Percentiles rank a stretch among this genome's conserved stretches.
Conservation (phyloP, 139 green algal genomes). For the Chlorella sp. region DNA sequence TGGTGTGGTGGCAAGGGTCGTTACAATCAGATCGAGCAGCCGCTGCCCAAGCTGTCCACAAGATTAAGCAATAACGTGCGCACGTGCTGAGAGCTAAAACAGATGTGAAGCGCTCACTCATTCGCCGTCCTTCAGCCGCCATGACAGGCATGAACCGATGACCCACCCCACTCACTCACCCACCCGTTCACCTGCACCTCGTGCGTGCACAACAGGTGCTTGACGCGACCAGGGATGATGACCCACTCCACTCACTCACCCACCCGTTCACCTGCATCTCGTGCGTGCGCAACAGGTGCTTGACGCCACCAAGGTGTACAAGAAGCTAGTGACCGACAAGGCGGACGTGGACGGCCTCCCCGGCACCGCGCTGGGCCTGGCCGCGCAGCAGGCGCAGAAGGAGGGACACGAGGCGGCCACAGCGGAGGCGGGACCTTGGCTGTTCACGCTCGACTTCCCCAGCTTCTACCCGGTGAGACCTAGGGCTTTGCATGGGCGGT, state of each 20-base stretch:
- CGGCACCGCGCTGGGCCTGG: constrained; percentile 57
- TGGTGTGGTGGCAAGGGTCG: too few relatives aligned
- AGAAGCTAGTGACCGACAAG: constrained; percentile 76
- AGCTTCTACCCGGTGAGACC: constrained; percentile 74
- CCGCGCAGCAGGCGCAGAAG: constrained; percentile 40
- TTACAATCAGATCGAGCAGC: too few relatives aligned
- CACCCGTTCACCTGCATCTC: background rate
- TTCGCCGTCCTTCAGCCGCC: too few relatives aligned
- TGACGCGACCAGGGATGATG: constrained; percentile 67
- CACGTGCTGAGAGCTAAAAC: too few relatives aligned
- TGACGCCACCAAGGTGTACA: constrained; percentile 84
- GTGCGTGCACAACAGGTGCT: constrained; percentile 40
- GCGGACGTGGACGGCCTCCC: constrained; percentile 78
- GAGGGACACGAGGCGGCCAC: constrained; percentile 72
- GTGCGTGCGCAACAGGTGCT: constrained; percentile 40
- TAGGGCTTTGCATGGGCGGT: too few relatives aligned
- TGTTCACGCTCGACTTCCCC: constrained; percentile 93
- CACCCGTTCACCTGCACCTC: background rate
- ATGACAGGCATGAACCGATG: background rate
- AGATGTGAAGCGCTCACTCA: too few relatives aligned
- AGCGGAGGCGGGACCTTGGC: constrained; percentile 78
- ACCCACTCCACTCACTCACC: background rate
- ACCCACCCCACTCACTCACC: background rate
- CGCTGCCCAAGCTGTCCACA: too few relatives aligned
- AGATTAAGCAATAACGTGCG: too few relatives aligned